phyloP scores from a whole-genome alignment of 139 green algal genomes.

The Micractinium sp. region DNA sequence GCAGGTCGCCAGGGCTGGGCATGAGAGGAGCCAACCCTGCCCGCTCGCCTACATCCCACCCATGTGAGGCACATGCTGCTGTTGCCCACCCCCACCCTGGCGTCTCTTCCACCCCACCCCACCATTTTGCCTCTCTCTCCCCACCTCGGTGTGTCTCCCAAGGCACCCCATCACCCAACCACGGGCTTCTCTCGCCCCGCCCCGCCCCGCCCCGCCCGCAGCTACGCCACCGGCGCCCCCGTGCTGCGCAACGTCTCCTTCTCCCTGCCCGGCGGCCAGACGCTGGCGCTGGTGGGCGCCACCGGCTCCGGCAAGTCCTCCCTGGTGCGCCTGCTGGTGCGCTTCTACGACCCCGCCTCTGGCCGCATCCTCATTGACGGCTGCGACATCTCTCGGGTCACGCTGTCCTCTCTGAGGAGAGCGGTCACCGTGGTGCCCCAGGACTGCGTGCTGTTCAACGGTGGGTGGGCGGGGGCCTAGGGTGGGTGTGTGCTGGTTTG shows the following conservation, averaged over 20 bases:
- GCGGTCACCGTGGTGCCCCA: conserved; percentile 69
- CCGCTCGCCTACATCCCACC: too few species aligned
- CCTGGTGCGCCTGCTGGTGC: conserved; percentile 82
- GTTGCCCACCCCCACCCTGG: too few species aligned
- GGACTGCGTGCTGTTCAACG: conserved; percentile 86
- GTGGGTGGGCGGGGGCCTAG: background rate
- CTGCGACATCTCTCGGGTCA: conserved; percentile 76
- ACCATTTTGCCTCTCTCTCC: too few species aligned
- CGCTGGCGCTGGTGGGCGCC: conserved; percentile 75
- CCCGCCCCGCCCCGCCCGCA: background rate
- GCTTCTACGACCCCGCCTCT: conserved; percentile 78
- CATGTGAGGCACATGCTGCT: too few species aligned
- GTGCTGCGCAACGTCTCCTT: conserved; percentile 72
- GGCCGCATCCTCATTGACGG: conserved; percentile 82
- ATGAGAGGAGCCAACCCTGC: too few species aligned
- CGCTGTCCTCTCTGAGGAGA: conserved; percentile 63
- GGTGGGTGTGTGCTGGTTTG: background rate
- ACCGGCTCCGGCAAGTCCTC: conserved; percentile 94
- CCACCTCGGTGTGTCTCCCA: too few species aligned
- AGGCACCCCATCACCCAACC: too few species aligned
- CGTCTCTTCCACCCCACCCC: too few species aligned
- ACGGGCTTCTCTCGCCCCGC: background rate
- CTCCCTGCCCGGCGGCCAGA: conserved; percentile 59
- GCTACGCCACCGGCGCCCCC: conserved; percentile 2
- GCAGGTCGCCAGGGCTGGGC: too few species aligned